A percentile compares a stretch with the other conserved stretches of the same genome.
phyloP scores from a whole-genome alignment of 2,329 filamentous ascomycete genomes.

The Fusarium musae region DNA sequence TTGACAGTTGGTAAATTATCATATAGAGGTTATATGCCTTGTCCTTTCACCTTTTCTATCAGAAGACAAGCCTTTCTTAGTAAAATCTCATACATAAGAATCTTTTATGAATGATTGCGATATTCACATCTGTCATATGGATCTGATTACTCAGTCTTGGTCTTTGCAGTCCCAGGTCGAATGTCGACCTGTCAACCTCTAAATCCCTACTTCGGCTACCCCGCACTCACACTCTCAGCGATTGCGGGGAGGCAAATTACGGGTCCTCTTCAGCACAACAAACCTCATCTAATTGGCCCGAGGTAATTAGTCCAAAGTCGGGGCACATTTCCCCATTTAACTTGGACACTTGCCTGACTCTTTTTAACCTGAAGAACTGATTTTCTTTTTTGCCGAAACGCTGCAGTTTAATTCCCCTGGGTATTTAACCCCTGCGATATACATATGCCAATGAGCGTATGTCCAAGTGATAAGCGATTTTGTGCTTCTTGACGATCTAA shows the following conservation, averaged over 20 bases:
- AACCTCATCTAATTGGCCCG: conserved; percentile 7
- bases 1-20: background rate
- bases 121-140: too few species aligned
- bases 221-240: conserved; percentile 23
- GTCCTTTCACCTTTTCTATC: too few species aligned
- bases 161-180: background rate
- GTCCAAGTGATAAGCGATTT: background rate
- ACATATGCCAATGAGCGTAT: background rate
- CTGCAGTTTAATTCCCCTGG: background rate
- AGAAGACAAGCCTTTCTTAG: too few species aligned
- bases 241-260: conserved; percentile 24
- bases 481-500: background rate
- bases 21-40: too few species aligned
- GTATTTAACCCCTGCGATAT: background rate
- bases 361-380: conserved; percentile 3
- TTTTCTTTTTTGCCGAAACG: background rate
- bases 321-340: conserved; percentile 41
- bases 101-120: too few species aligned
- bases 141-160: too few species aligned
- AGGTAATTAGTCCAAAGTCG: conserved; percentile 17
- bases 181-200: background rate
- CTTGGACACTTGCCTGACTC: conserved; percentile 13
- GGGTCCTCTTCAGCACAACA: background rate
- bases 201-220: conserved; percentile 4
- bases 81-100: too few species aligned